Conservation (phyloP, 2,329 filamentous ascomycete genomes). For the Penicillium sp. region DNA sequence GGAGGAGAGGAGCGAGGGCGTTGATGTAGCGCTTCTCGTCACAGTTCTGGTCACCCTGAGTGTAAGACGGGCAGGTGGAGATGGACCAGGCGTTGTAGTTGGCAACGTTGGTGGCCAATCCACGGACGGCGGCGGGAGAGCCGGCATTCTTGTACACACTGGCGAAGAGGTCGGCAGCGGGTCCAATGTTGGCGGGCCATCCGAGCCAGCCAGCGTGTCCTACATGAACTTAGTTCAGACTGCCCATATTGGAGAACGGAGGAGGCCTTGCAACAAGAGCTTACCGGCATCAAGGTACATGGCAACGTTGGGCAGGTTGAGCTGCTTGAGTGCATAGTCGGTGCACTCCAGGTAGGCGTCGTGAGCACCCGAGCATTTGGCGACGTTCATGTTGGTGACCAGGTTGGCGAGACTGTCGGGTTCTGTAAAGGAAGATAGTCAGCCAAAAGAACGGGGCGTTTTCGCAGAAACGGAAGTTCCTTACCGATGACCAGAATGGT, state of each 20-base stretch:
- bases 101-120: slow-evolving; percentile 52
- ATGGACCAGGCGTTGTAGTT: slow-evolving; percentile 55
- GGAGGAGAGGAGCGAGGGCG: slow-evolving; percentile 46
- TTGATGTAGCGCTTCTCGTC: slow-evolving; percentile 51
- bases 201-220: slow-evolving; percentile 59
- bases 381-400: slow-evolving; percentile 53
- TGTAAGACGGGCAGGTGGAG: slow-evolving; percentile 41
- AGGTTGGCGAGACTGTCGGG: slow-evolving; percentile 59
- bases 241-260: too few relatives aligned
- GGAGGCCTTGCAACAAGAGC: not conserved
- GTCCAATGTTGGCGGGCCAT: slow-evolving; percentile 54
- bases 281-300: slow-evolving; percentile 58
- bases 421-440: slow-evolving; percentile 42
- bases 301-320: slow-evolving; percentile 57
- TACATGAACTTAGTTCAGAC: slow-evolving; percentile 2
- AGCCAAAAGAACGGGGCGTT: slow-evolving; percentile 18
- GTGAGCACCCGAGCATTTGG: slow-evolving; percentile 51
- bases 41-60: slow-evolving; percentile 44
- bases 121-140: slow-evolving; percentile 44
- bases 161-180: slow-evolving; percentile 46
- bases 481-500: slow-evolving; percentile 49
- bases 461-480: slow-evolving; percentile 1
- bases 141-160: slow-evolving; percentile 44
- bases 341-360: slow-evolving; percentile 51
- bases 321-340: slow-evolving; percentile 50